phyloP scores from a whole-genome alignment of 2,329 filamentous ascomycete species.

The Colletotrichum cuscutae region DNA sequence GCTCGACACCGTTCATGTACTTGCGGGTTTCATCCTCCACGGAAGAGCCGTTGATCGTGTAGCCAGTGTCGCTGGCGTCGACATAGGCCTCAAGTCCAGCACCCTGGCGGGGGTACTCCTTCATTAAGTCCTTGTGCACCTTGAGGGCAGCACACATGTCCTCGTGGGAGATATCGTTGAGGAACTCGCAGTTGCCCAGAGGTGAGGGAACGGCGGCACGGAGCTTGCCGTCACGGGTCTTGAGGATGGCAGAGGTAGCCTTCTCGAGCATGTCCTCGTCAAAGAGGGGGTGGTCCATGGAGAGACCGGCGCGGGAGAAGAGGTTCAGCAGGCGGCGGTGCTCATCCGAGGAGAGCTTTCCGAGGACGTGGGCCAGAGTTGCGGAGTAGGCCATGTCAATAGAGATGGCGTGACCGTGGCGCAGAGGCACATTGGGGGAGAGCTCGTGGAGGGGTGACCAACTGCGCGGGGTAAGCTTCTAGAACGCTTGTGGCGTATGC shows the following conservation, averaged over 20 bases:
- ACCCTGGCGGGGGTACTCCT: slow-evolving; percentile 70
- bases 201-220: slow-evolving; percentile 76
- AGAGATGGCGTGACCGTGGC: slow-evolving; percentile 79
- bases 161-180: slow-evolving; percentile 72
- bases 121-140: slow-evolving; percentile 72
- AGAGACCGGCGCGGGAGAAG: slow-evolving; percentile 76
- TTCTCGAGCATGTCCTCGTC: slow-evolving; percentile 72
- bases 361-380: slow-evolving; percentile 72
- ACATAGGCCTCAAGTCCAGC: slow-evolving; percentile 76
- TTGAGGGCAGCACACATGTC: slow-evolving; percentile 71
- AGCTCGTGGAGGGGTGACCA: slow-evolving; percentile 81
- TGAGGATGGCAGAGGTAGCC: slow-evolving; percentile 75
- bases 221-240: slow-evolving; percentile 75
- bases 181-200: slow-evolving; percentile 72
- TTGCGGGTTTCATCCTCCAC: slow-evolving; percentile 6
- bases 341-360: slow-evolving; percentile 68
- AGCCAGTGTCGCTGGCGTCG: slow-evolving; percentile 75
- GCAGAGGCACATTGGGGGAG: slow-evolving; percentile 73
- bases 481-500: slow-evolving; percentile 18
- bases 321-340: slow-evolving; percentile 72
- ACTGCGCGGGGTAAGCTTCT: slow-evolving; percentile 42
- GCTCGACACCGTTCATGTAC: background rate
- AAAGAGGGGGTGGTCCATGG: slow-evolving; percentile 77
- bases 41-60: slow-evolving; percentile 48
- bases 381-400: slow-evolving; percentile 83